phyloP scores from a whole-genome alignment of 148 eudicot genomes.

The Silene latifolia region DNA sequence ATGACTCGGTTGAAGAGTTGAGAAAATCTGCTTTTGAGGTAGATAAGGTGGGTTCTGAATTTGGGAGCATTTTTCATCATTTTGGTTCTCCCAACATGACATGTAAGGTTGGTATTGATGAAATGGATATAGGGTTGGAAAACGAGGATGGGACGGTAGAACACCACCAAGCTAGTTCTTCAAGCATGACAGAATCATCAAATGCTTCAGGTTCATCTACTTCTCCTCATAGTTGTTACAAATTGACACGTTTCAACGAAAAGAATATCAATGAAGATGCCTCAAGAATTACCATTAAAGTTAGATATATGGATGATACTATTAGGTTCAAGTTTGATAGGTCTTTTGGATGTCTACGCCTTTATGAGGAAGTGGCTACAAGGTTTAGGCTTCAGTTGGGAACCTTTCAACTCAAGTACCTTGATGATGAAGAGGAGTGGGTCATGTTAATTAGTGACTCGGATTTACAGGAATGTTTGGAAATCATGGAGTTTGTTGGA shows the following conservation, averaged over 20 bases:
- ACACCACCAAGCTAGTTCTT: slow-evolving; percentile 50
- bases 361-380: slow-evolving; percentile 70
- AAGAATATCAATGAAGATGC: slow-evolving; percentile 33
- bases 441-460: slow-evolving; percentile 74
- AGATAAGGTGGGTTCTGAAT: slow-evolving; percentile 8
- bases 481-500: slow-evolving; percentile 63
- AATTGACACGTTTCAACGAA: slow-evolving; percentile 15
- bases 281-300: slow-evolving; percentile 60
- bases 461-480: slow-evolving; percentile 80
- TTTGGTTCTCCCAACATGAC: slow-evolving; percentile 22
- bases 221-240: slow-evolving; percentile 39
- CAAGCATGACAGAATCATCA: slow-evolving; percentile 79
- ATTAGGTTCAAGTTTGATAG: slow-evolving; percentile 76
- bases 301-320: slow-evolving; percentile 63
- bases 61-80: slow-evolving; percentile 24
- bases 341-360: slow-evolving; percentile 45
- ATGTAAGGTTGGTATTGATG: slow-evolving; percentile 29
- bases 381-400: slow-evolving; percentile 61
- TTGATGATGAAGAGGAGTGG: slow-evolving; percentile 95
- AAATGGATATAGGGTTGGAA: slow-evolving; percentile 27
- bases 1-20: slow-evolving; percentile 19
- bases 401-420: slow-evolving; percentile 78
- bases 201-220: slow-evolving; percentile 63
- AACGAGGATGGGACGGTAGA: slow-evolving; percentile 34
- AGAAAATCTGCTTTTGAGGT: slow-evolving; percentile 26